phyloP scores from a whole-genome alignment of 1,284 basidiomycete genomes.

The Singerocomus rubriflavus region DNA sequence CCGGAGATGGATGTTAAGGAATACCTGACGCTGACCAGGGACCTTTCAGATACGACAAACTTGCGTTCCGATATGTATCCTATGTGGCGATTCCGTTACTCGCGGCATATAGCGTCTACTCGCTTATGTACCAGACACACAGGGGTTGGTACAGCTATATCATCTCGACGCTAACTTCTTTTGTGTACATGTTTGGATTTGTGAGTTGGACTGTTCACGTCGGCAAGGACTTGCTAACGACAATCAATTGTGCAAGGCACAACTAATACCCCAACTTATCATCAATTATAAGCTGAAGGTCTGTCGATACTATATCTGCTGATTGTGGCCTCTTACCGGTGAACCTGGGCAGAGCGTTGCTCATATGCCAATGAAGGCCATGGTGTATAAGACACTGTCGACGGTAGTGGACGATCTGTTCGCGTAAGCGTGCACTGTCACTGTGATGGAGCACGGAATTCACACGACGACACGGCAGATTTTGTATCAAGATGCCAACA shows the following conservation, averaged over 20 bases:
- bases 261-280: constrained; percentile 88
- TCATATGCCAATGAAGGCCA: constrained; percentile 95
- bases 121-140: constrained; percentile 85
- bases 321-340: constrained; percentile 17
- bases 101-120: constrained; percentile 86
- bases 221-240: constrained; percentile 16
- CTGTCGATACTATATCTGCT: constrained; percentile 24
- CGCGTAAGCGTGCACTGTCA: constrained; percentile 52
- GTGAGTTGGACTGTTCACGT: constrained; percentile 44
- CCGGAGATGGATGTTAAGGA: background rate
- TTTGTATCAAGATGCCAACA: constrained; percentile 95
- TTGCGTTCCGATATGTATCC: constrained; percentile 90
- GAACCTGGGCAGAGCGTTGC: constrained; percentile 65
- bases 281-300: constrained; percentile 97
- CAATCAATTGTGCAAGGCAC: constrained; percentile 51
- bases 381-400: constrained; percentile 91
- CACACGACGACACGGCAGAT: constrained; percentile 43
- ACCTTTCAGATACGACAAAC: constrained; percentile 66
- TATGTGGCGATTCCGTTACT: constrained; percentile 85
- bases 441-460: constrained; percentile 17
- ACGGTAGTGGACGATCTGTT: constrained; percentile 94
- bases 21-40: constrained; percentile 21
- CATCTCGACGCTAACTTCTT: constrained; percentile 83
- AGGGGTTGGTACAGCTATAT: constrained; percentile 95
- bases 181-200: constrained; percentile 97